A percentile compares a stretch with the other conserved stretches of the same genome.
Evolutionary conservation across 2,329 filamentous ascomycete genomes (phyloP).

Genomic region (Pestalotiopsis fici): DNA sequence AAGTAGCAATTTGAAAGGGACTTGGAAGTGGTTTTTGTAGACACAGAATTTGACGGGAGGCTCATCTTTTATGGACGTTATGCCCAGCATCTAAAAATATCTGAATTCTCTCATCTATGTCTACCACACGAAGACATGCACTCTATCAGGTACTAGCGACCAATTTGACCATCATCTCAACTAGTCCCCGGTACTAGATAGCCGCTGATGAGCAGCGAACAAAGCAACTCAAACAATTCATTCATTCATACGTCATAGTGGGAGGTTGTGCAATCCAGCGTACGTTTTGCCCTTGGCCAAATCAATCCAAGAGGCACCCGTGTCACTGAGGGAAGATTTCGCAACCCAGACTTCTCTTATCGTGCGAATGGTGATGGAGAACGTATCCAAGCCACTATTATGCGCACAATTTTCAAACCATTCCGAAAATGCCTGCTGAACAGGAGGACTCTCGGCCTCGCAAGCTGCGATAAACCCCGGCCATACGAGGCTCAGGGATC

Average conservation of each 20-base stretch:
- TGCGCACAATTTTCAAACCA: slow-evolving; percentile 32
- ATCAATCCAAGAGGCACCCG: slow-evolving; percentile 4
- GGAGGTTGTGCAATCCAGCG: neutral
- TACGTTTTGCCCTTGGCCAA: neutral
- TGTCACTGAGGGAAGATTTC: slow-evolving; percentile 12
- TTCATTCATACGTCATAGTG: neutral
- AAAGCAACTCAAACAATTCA: neutral
- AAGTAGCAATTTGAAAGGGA: no score
- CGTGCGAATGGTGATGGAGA: slow-evolving; percentile 25
- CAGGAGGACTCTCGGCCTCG: slow-evolving; percentile 30
- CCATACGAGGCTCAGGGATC: slow-evolving; percentile 35
- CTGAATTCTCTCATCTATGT: no score
- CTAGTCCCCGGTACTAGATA: no score
- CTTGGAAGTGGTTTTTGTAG: no score
- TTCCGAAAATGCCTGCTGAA: slow-evolving; percentile 29
- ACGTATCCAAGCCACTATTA: slow-evolving; percentile 32
- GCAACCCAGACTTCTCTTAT: slow-evolving; percentile 30
- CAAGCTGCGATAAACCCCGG: slow-evolving; percentile 39
- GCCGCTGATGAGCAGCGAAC: no score
- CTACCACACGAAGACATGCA: no score
- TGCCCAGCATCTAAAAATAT: no score
- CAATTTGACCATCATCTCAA: no score
- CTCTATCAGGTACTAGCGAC: no score
- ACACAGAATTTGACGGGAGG: no score
- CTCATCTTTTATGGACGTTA: no score